Conservation (phyloP, 768 basidiomycete species). For the Pleurotus salmoneostramineus region DNA sequence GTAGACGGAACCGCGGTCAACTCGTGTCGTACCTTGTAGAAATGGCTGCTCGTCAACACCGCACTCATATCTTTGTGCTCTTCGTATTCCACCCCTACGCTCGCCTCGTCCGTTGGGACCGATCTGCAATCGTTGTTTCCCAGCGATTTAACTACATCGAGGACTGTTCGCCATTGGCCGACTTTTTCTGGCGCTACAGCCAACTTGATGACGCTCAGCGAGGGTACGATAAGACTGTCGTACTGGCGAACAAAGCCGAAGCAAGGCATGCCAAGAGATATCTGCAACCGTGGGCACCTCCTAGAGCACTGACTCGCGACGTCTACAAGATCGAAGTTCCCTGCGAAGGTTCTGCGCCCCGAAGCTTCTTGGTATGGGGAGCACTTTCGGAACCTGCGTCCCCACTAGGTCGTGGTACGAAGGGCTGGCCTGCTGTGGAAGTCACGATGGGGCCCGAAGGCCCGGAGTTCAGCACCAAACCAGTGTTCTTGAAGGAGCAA, state of each 20-base stretch:
- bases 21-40: conserved; percentile 16
- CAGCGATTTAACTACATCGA: conserved; percentile 18
- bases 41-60: conserved; percentile 19
- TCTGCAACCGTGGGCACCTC: not conserved
- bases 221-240: not conserved
- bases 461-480: not conserved
- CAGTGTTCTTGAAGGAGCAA: conserved; percentile 22
- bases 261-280: not conserved
- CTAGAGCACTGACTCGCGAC: not conserved
- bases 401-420: conserved; percentile 14
- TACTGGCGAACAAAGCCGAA: not conserved
- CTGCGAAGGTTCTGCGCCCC: not conserved
- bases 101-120: conserved; percentile 28
- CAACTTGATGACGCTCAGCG: not conserved
- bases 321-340: not conserved
- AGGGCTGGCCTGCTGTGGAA: conserved; percentile 14
- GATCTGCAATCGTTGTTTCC: conserved; percentile 24
- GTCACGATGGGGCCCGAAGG: not conserved
- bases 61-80: conserved; percentile 21
- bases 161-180: conserved; percentile 9
- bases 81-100: conserved; percentile 17
- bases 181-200: conserved; percentile 21
- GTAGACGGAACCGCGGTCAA: conserved; percentile 17
- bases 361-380: not conserved
- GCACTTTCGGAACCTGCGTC: conserved; percentile 6